Evolutionary conservation across 163 green algal species (phyloP).

Genomic region (Scenedesmus sp.): DNA sequence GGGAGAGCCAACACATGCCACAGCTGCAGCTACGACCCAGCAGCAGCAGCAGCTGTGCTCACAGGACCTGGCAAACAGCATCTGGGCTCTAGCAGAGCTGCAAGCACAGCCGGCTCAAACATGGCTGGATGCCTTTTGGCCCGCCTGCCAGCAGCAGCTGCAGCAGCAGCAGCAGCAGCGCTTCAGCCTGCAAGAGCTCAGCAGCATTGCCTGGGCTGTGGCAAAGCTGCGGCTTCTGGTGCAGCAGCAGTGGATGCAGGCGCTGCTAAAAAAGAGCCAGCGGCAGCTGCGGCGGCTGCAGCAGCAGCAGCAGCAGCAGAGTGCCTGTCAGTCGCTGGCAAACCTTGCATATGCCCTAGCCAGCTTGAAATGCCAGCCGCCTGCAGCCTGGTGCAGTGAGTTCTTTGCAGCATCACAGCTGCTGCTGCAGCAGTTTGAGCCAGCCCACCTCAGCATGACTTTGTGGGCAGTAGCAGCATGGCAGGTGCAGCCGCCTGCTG

Average conservation of each 20-base stretch:
- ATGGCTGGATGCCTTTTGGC: constrained; percentile 8
- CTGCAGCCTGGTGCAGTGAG: background rate
- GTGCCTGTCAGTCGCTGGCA: background rate
- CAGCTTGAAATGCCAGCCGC: background rate
- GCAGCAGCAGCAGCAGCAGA: constrained; percentile 15
- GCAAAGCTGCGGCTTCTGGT: background rate
- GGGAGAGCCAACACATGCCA: background rate
- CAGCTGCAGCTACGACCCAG: constrained; percentile 5
- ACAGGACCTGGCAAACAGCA: constrained; percentile 34
- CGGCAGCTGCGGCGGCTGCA: background rate
- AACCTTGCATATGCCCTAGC: constrained; percentile 27
- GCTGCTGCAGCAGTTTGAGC: background rate
- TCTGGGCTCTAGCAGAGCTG: constrained; percentile 34
- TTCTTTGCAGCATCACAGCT: background rate
- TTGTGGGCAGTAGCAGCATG: constrained; percentile 35
- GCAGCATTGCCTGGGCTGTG: constrained; percentile 5
- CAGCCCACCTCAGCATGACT: constrained; percentile 35
- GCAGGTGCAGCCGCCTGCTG: background rate
- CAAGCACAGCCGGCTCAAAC: background rate
- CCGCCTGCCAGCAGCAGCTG: background rate
- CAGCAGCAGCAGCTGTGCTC: background rate
- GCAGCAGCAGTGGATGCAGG: constrained; percentile 2
- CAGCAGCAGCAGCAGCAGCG: background rate
- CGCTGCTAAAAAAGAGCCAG: background rate
- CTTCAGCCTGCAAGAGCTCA: constrained; percentile 13